These are phyloP conservation scores for Ulota crispa DNA, from an alignment of 225 moss, liverwort and hornwort genomes.

Conservation along the genomic window DNA sequence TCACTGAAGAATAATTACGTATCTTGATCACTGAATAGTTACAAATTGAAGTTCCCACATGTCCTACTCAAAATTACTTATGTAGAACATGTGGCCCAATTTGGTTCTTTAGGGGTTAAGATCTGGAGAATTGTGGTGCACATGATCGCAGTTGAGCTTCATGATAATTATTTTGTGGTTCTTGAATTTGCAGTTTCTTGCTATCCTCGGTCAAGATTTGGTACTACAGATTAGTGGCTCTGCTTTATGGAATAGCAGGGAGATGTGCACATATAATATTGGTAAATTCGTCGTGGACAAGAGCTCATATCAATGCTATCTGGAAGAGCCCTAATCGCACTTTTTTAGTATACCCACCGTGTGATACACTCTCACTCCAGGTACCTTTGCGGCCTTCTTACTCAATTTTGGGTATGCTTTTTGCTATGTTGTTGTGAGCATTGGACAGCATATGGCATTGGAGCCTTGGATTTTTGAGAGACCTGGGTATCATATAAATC, in stretches of 20 bases:
- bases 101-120: not conserved
- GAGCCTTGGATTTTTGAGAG: not conserved
- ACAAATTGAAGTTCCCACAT: not conserved
- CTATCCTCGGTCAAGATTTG: constrained; percentile 67
- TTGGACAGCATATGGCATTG: not conserved
- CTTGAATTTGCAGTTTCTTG: constrained; percentile 52
- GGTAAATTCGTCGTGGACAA: constrained; percentile 98
- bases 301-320: constrained; percentile 72
- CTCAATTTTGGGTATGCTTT: constrained; percentile 23
- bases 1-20: not conserved
- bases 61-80: not conserved
- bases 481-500: not conserved
- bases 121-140: not conserved
- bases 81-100: not conserved
- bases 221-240: constrained; percentile 78
- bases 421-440: not conserved
- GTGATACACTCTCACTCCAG: constrained; percentile 85
- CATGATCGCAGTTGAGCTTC: not conserved
- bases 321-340: constrained; percentile 74
- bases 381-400: constrained; percentile 35
- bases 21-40: no score
- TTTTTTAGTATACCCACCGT: constrained; percentile 84
- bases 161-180: constrained; percentile 10
- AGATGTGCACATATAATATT: constrained; percentile 70
- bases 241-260: constrained; percentile 80